A percentile compares a stretch with the other conserved stretches of the same genome.
These are phyloP conservation scores for Fusarium guadeloupense DNA, from an alignment of 2,329 filamentous ascomycete species.

Conservation along the genomic window DNA sequence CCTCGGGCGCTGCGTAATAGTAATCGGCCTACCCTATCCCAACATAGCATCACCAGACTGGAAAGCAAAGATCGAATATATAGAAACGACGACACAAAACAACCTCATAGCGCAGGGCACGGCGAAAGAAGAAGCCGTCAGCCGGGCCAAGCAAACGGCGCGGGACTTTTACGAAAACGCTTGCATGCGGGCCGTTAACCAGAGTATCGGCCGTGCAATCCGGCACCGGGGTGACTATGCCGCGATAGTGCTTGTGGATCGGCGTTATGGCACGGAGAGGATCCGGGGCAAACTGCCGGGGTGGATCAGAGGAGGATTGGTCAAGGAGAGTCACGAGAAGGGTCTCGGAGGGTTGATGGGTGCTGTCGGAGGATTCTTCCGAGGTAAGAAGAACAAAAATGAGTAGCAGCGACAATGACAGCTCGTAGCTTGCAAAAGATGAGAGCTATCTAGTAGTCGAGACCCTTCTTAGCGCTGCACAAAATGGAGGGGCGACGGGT, in stretches of 20 bases:
- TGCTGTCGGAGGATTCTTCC: slow-evolving; percentile 66
- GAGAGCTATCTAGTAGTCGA: slow-evolving; percentile 27
- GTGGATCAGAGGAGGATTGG: slow-evolving; percentile 84
- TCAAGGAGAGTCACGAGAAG: slow-evolving; percentile 57
- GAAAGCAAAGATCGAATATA: slow-evolving; percentile 90
- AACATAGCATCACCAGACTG: slow-evolving; percentile 91
- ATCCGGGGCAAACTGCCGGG: slow-evolving; percentile 83
- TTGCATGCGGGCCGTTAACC: slow-evolving; percentile 96
- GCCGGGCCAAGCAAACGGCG: slow-evolving; percentile 64
- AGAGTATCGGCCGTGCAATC: slow-evolving; percentile 93
- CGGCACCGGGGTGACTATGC: slow-evolving; percentile 90
- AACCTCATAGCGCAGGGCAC: slow-evolving; percentile 46
- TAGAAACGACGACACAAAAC: slow-evolving; percentile 68
- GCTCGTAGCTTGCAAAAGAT: slow-evolving; percentile 19
- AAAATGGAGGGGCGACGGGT: slow-evolving; percentile 21
- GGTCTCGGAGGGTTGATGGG: slow-evolving; percentile 68
- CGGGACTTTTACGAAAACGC: slow-evolving; percentile 91
- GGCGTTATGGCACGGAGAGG: slow-evolving; percentile 76
- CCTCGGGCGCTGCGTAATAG: slow-evolving; percentile 86
- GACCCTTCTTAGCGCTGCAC: slow-evolving; percentile 27
- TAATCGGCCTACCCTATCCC: slow-evolving; percentile 93
- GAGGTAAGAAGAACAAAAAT: slow-evolving; percentile 53
- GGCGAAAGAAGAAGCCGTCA: slow-evolving; percentile 40
- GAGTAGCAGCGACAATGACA: neutral
- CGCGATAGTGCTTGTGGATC: slow-evolving; percentile 85